These are phyloP conservation scores for Cutaneotrichosporon sp. DNA, from an alignment of 1,284 basidiomycete genomes.

Conservation along the genomic window DNA sequence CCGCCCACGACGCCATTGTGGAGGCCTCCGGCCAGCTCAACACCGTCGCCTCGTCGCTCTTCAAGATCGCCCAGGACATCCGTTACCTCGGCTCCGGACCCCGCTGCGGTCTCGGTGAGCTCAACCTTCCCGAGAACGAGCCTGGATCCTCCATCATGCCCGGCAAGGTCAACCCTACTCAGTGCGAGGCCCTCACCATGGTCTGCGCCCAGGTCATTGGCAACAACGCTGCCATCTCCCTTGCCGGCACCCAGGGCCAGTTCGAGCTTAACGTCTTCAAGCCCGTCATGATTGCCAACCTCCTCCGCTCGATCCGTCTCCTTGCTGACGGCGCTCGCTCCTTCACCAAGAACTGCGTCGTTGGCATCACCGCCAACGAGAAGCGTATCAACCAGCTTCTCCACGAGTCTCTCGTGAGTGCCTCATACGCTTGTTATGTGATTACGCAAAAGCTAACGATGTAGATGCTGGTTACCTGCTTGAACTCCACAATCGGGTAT, in stretches of 20 bases:
- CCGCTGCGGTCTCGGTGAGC: slow-evolving; percentile 93
- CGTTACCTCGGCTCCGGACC: slow-evolving; percentile 96
- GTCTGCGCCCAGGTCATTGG: slow-evolving; percentile 98
- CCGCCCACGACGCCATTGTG: slow-evolving; percentile 93
- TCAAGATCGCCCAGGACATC: slow-evolving; percentile 99
- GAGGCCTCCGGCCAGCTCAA: slow-evolving; percentile 97
- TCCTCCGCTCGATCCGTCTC: slow-evolving; percentile 89
- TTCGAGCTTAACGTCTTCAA: slow-evolving; percentile 99
- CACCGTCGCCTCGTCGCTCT: slow-evolving; percentile 86
- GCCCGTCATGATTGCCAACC: slow-evolving; percentile 78
- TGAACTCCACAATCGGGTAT: slow-evolving; percentile 31
- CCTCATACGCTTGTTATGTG: too few relatives aligned
- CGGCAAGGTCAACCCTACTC: slow-evolving; percentile 98
- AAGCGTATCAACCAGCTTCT: slow-evolving; percentile 81
- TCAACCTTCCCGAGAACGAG: slow-evolving; percentile 95
- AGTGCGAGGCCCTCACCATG: slow-evolving; percentile 99
- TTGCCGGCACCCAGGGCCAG: slow-evolving; percentile 92
- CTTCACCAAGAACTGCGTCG: slow-evolving; percentile 95
- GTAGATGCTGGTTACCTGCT: slow-evolving; percentile 50
- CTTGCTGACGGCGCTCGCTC: slow-evolving; percentile 88
- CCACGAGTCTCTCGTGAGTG: slow-evolving; percentile 87
- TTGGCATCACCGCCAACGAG: slow-evolving; percentile 91
- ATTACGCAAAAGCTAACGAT: too few relatives aligned
- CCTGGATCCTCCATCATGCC: slow-evolving; percentile 99
- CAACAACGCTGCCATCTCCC: slow-evolving; percentile 88